phyloP scores from a whole-genome alignment of 1,284 basidiomycete species.

The Ceraceosorus guamensis region DNA sequence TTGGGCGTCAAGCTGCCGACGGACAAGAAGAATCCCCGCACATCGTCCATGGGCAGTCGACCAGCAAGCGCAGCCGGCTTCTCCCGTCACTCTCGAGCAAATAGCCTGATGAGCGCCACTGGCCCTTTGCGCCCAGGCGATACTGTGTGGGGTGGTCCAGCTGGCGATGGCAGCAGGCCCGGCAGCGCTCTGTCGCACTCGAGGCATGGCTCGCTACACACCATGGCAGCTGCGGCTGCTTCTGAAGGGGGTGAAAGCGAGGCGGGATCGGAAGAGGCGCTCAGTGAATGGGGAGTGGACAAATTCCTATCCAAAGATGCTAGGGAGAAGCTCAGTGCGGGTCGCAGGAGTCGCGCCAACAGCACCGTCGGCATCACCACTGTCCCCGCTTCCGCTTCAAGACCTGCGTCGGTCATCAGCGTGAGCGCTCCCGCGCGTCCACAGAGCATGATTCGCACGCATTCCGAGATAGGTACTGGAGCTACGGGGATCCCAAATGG shows the following conservation, averaged over 20 bases:
- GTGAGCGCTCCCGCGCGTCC: neutral
- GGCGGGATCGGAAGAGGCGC: conserved; percentile 14
- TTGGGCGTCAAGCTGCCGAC: conserved; percentile 32
- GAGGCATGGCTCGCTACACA: conserved; percentile 10
- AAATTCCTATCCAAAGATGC: conserved; percentile 36
- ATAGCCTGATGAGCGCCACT: conserved; percentile 19
- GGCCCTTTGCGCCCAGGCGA: conserved; percentile 3
- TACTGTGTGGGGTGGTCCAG: conserved; percentile 14
- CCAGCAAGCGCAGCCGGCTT: conserved; percentile 18
- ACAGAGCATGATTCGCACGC: neutral
- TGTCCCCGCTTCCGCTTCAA: neutral
- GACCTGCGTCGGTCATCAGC: neutral
- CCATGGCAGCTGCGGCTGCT: conserved; percentile 4
- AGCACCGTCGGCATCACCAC: conserved; percentile 13
- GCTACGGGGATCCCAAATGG: neutral
- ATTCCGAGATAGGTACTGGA: neutral
- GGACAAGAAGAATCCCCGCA: conserved; percentile 16
- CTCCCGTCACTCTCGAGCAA: conserved; percentile 12
- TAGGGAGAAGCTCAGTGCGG: conserved; percentile 18
- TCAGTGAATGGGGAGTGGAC: conserved; percentile 37
- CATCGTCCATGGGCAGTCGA: conserved; percentile 6
- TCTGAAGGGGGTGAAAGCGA: conserved; percentile 6
- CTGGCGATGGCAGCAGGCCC: neutral
- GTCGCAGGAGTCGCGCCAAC: conserved; percentile 18
- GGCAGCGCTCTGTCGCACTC: conserved; percentile 11